Base-by-base conservation (phyloP, 192 early-diverging fungal species). In the Globomyces pollinis-pini region DNA sequence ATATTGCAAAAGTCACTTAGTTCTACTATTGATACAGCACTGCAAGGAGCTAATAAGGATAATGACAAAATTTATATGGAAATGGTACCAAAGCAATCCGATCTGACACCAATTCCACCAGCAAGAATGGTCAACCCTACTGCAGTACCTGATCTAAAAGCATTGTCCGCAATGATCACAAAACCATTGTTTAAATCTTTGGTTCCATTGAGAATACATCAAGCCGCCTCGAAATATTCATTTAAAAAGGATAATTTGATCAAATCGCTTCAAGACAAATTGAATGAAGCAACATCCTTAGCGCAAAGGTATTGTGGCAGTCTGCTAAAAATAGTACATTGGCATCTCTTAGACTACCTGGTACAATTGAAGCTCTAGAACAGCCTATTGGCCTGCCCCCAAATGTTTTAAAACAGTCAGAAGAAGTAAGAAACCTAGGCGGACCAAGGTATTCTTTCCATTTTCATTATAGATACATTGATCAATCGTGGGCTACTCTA, bases 181-280 rank as follows among this genome's bases (percentile, higher is more conserved):
- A 62, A 83, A 13, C 90, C 91, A n/a, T 62, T 94, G 45, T 94
- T 96, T 50, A 77, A 81, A 34, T 82, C 80, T 9, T 74, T 96
- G 31, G 89, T 96, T 7, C 93, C 93, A 7, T 90, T 93, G 74
- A 88, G 87, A 2, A 87, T 93, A 24, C 91, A 96, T 69, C 89
- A 92, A 67, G 88, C 89, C 1, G 87, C 84, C 9, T 89, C 87
- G 52, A 76, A 92, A 6, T 96, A 93, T 66, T 80, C 77, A n/a
- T 84, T 88, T 61, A 77, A 89, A 33, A 88, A 89, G 60, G 89
- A 93, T 44, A 72, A 83, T 28, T 63, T 89, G 21, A 78, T 93
- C 4, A 83, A 79, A 45, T 80, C 80, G 34, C 79, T 91, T 35
- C 66, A 83, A 12, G 74, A 66, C 1, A 69, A 79, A 31, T 65